Conservation (phyloP, 768 basidiomycete genomes). For the Chalciporus pseudorubinellus region DNA sequence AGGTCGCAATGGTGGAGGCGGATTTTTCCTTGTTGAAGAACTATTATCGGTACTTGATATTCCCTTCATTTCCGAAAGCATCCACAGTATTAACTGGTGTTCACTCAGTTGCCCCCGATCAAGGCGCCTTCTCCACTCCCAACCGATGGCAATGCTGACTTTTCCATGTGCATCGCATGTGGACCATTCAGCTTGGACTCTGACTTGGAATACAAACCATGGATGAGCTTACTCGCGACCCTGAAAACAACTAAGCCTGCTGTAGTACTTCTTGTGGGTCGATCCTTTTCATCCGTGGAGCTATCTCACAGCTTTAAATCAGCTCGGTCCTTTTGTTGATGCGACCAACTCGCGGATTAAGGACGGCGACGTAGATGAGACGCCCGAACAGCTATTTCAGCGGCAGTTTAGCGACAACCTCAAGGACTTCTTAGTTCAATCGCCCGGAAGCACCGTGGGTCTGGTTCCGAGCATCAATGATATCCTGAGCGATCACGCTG, state of each 20-base stretch:
- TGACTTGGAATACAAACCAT: constrained; percentile 73
- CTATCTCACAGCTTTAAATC: not conserved
- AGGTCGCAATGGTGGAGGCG: constrained; percentile 89
- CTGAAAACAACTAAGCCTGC: constrained; percentile 66
- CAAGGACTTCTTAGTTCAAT: constrained; percentile 51
- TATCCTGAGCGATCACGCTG: constrained; percentile 71
- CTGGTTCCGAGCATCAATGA: constrained; percentile 84
- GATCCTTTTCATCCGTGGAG: not conserved
- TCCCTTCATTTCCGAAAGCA: not conserved
- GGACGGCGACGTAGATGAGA: constrained; percentile 66
- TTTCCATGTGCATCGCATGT: constrained; percentile 69
- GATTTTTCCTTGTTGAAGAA: constrained; percentile 81
- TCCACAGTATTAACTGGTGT: not conserved
- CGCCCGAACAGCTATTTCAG: constrained; percentile 67
- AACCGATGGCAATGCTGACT: constrained; percentile 39
- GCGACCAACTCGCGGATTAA: constrained; percentile 69
- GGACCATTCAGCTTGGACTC: constrained; percentile 86
- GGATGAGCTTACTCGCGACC: constrained; percentile 60
- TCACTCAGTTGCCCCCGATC: constrained; percentile 59
- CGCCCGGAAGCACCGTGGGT: constrained; percentile 69
- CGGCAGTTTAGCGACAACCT: constrained; percentile 59
- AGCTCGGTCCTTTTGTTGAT: constrained; percentile 95
- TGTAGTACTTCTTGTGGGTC: constrained; percentile 70
- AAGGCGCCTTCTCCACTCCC: constrained; percentile 42
- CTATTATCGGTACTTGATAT: constrained; percentile 63